Conservation (phyloP, 192 early-diverging fungal genomes). For the Coemansia interrupta region DNA sequence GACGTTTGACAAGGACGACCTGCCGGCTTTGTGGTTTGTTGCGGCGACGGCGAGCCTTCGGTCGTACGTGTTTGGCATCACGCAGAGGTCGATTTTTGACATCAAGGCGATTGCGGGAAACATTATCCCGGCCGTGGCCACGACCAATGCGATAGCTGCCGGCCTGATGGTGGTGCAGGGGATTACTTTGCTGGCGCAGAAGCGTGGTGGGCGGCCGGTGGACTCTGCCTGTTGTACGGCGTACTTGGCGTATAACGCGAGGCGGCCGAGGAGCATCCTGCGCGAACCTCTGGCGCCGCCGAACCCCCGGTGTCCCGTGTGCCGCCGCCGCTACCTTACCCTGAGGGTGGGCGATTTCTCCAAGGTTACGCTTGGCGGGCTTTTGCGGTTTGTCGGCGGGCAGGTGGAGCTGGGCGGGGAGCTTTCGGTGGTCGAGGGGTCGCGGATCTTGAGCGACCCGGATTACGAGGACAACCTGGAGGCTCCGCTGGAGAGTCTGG, state of each 20-base stretch:
- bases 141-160: conserved; percentile 94
- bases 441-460: conserved; percentile 79
- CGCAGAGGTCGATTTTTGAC: conserved; percentile 73
- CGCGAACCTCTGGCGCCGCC: conserved; percentile 64
- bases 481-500: conserved; percentile 58
- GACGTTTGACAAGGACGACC: conserved; percentile 95
- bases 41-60: conserved; percentile 88
- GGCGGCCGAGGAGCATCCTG: conserved; percentile 59
- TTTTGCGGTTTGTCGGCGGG: conserved; percentile 56
- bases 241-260: conserved; percentile 60
- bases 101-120: conserved; percentile 99
- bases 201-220: conserved; percentile 1
- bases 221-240: conserved; percentile 57
- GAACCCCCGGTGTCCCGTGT: conserved; percentile 75
- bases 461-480: conserved; percentile 83
- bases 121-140: conserved; percentile 97
- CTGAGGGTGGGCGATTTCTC: conserved; percentile 58
- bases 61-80: conserved; percentile 77
- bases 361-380: conserved; percentile 62
- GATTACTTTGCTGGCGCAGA: conserved; percentile 60
- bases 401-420: conserved; percentile 66
- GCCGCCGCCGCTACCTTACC: conserved; percentile 60
- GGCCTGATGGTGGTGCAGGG: conserved; percentile 91
- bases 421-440: conserved; percentile 64
- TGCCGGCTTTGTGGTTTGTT: conserved; percentile 87